Percentiles rank a stretch among this genome's conserved stretches.
Evolutionary conservation across 2,329 filamentous ascomycete genomes (phyloP).

Genomic region (Trichoderma arundinaceum): DNA sequence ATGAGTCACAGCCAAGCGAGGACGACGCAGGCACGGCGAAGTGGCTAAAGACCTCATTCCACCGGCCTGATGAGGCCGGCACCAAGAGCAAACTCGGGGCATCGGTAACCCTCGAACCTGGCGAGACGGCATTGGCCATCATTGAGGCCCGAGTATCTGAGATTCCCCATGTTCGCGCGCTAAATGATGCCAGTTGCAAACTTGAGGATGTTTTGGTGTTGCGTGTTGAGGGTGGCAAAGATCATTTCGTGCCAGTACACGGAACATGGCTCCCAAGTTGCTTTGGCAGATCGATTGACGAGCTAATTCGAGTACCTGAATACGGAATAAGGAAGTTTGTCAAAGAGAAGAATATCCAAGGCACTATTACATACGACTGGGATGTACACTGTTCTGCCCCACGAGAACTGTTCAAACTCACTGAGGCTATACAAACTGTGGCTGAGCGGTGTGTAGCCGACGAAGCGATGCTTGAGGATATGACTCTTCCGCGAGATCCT

Average conservation of each 20-base stretch:
- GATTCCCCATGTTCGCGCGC: constrained; percentile 64
- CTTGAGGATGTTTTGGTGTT: constrained; percentile 90
- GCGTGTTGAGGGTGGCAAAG: constrained; percentile 79
- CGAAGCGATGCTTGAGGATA: constrained; percentile 64
- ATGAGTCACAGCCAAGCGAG: constrained; percentile 59
- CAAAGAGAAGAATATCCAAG: constrained; percentile 46
- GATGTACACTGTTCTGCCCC: constrained; percentile 80
- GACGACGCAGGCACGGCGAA: constrained; percentile 43
- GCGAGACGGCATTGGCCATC: constrained; percentile 76
- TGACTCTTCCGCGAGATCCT: constrained; percentile 56
- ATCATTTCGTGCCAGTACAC: constrained; percentile 86
- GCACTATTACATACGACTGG: constrained; percentile 60
- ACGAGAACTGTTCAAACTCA: constrained; percentile 86
- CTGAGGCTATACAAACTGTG: constrained; percentile 71
- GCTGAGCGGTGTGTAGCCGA: constrained; percentile 64
- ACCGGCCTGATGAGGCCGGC: constrained; percentile 48
- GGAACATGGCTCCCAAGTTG: constrained; percentile 81
- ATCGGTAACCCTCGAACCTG: constrained; percentile 76
- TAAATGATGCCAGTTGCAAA: constrained; percentile 70
- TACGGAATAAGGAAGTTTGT: constrained; percentile 71
- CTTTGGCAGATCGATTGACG: constrained; percentile 85
- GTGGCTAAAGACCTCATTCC: constrained; percentile 76
- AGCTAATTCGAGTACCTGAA: constrained; percentile 82
- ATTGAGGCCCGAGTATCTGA: constrained; percentile 71
- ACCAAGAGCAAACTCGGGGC: constrained; percentile 44